These are phyloP conservation scores for Coniella lustricola DNA, from an alignment of 2,329 filamentous ascomycete genomes.

Conservation along the genomic window DNA sequence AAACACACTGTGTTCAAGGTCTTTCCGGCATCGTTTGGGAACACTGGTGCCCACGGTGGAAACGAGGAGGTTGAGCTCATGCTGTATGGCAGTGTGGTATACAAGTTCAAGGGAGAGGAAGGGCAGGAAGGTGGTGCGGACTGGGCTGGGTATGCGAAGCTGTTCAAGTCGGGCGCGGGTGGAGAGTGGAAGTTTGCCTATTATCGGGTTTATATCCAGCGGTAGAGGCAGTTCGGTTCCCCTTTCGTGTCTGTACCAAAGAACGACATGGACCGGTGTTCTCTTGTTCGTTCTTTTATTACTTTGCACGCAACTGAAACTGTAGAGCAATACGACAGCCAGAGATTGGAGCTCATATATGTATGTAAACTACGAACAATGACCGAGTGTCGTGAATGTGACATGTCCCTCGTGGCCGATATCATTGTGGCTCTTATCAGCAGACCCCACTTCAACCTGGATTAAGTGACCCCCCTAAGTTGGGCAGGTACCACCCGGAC, in stretches of 20 bases:
- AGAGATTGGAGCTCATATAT: too few species aligned
- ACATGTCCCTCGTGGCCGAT: constrained; percentile 3
- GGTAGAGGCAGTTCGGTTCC: constrained; percentile 14
- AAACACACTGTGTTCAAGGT: constrained; percentile 35
- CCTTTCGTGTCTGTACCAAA: too few species aligned
- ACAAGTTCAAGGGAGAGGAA: constrained; percentile 19
- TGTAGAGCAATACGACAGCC: too few species aligned
- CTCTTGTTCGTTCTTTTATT: neutral
- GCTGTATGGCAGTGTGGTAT: constrained; percentile 24
- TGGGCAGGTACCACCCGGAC: neutral
- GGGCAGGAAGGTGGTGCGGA: constrained; percentile 18
- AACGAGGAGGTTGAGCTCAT: constrained; percentile 27
- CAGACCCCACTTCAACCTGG: neutral
- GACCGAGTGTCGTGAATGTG: too few species aligned
- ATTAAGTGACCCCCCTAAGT: neutral
- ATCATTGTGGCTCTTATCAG: constrained; percentile 4
- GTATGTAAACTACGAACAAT: too few species aligned
- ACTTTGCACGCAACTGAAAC: too few species aligned
- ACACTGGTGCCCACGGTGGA: too few species aligned
- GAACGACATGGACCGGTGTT: neutral
- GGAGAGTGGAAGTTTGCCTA: constrained; percentile 22
- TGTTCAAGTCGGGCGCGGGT: constrained; percentile 17
- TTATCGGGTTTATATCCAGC: constrained; percentile 28
- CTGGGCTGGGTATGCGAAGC: constrained; percentile 26
- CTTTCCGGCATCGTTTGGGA: constrained; percentile 32